Percentiles rank a stretch among this genome's conserved stretches.
Conservation (phyloP, 2,329 filamentous ascomycete genomes). For the Aspergillus ochraceoroseus region DNA sequence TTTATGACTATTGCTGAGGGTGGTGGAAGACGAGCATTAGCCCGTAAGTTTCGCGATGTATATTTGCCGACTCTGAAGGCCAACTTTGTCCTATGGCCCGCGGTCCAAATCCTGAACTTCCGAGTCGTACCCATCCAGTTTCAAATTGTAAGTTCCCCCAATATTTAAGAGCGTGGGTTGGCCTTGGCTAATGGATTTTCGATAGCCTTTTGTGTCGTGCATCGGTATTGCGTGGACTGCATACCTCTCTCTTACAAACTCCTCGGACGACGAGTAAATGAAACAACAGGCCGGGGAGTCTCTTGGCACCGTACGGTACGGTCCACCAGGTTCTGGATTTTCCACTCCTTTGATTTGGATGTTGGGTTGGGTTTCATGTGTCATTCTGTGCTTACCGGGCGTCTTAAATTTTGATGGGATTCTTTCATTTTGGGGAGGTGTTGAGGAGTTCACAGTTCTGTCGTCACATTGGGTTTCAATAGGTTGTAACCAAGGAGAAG, state of each 20-base stretch:
- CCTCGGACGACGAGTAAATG: conserved; percentile 62
- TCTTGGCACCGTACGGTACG: no score
- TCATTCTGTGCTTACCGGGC: conserved; percentile 14
- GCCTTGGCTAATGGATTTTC: neutral
- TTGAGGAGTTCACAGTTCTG: conserved; percentile 11
- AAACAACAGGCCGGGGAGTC: conserved; percentile 4
- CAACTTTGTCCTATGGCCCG: conserved; percentile 92
- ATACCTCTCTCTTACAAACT: conserved; percentile 88
- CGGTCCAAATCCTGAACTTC: conserved; percentile 96
- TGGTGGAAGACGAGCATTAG: conserved; percentile 72
- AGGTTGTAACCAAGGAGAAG: neutral
- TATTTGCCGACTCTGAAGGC: conserved; percentile 92
- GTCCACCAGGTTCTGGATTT: no score
- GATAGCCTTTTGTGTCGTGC: conserved; percentile 87
- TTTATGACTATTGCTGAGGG: conserved; percentile 96
- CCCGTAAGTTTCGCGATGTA: conserved; percentile 84
- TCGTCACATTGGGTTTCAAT: conserved; percentile 2
- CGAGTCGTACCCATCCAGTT: conserved; percentile 90
- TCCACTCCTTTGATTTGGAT: no score
- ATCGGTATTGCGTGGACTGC: conserved; percentile 97
- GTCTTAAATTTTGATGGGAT: conserved; percentile 15
- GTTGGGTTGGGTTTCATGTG: conserved; percentile 4
- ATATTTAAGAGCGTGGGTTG: no score
- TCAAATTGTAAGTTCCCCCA: conserved; percentile 71
- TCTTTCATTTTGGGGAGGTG: conserved; percentile 14